Base-by-base conservation (phyloP, 352 stramenopile genomes). In the Pythium plurisporium region DNA sequence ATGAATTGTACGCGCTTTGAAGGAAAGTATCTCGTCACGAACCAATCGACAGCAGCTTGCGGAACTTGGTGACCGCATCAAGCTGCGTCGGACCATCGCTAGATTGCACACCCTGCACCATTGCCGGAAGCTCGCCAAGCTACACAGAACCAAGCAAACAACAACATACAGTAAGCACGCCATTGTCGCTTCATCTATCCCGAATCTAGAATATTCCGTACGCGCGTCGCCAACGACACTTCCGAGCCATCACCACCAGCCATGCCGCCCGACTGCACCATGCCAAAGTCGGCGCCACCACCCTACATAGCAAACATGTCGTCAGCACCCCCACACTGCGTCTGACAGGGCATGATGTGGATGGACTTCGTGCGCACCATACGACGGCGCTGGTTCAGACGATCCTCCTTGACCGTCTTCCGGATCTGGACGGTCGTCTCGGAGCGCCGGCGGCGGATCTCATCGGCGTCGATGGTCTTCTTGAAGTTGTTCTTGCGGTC, bases 41-140 rank as follows among this genome's bases (percentile, higher is more conserved):
- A 96, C 89, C 90, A 64, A 99, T 99, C 36, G 94, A 99, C 8
- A 99, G 79, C 14, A 99, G 75, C 57, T 98, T 98, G 69, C 97
- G 94, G 74, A 99, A 99, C 69, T 98, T 96, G 47, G 95, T 99
- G 31, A 98, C 98, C 27, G 93, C 95, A 55, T 98, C 91, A n/a
- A 98, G 87, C 65, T 99, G 95, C 26, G 90, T 75, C 4, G 70
- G 69, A 6, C 94, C 81, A 65, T 99, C 96, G 37, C 82, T 79
- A 22, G 87, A 94, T 56, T 97, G 94, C 17, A 99, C 89, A 46
- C 94, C 94, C 45, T 82, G 46, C 19, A 98, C 88, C 91, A 99
- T 98, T 52, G 94, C 73, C 9, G 95, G 95, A 44, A 99, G 73
- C 63, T 98, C 87, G 43, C 96, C 86, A 40, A 99, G 78, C 77